Base-by-base conservation (phyloP, 495 filamentous ascomycete species). In the Aspergillus haitiensis region DNA sequence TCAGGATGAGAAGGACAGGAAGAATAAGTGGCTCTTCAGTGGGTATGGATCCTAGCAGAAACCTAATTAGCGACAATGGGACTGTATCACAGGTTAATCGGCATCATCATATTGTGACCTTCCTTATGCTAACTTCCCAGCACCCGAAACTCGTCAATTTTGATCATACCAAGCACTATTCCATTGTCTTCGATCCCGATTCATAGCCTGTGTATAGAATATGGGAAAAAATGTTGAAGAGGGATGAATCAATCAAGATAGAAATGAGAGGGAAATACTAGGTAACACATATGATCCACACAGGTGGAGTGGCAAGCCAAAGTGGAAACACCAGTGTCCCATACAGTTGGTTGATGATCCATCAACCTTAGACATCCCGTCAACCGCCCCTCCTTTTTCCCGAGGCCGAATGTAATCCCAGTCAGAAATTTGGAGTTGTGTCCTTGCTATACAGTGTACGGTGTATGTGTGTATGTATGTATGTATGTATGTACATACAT, bases 301-400 rank as follows among this genome's bases (percentile, higher is more conserved):
- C 13, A 18, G 42, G 42, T 45, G 18, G 13, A 45, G 42, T 6
- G 12, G 35, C 9, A 48, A 56, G 31, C 21, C 40, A 51, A 37
- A 58, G 27, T n/a, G 37, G 35, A 58, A 27, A 33, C 33, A 58
- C 21, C 32, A 21, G 55, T 11, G 50, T 42, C 40, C 18, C 54
- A 13, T 40, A 45, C 53, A 46, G 9, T 59, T 60, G 50, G 42
- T 59, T 21, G 51, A 31, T 42, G 35, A 40, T 34, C 44, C 13
- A 59, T 59, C 48, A 40, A 56, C 46, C 33, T 34, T 34, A 47
- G 40, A 51, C 58, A 55, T 46, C 33, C 52, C 33, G 47, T 51
- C 52, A 18, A 56, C 45, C 39, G 59, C 59, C 59, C 59, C 59
- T 56, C 52, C 52, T 56, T 61, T 56, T 56, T 18, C 42, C 59